A percentile compares a stretch with the other conserved stretches of the same genome.
phyloP scores from a whole-genome alignment of 208 protist genomes.

The Sergeia podlipaevii region DNA sequence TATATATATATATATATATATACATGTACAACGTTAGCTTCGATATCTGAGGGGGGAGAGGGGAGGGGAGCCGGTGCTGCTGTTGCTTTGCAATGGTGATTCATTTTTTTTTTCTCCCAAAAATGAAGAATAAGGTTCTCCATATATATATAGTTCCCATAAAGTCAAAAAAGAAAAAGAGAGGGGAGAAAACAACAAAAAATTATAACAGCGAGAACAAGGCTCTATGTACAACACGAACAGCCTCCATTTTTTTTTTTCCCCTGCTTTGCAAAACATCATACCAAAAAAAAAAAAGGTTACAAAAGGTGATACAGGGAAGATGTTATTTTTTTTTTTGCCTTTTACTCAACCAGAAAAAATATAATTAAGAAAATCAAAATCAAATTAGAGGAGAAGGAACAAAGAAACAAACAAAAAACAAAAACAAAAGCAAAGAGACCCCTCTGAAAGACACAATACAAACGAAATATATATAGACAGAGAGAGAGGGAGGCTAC shows the following conservation, averaged over 20 bases:
- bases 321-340: too few relatives aligned
- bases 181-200: constrained; percentile 1
- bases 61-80: neutral
- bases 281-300: constrained; percentile 1
- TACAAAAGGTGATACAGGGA: neutral
- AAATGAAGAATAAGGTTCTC: neutral
- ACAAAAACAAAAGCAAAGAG: neutral
- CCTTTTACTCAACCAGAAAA: constrained; percentile 10
- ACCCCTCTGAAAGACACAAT: too few relatives aligned
- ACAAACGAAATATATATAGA: too few relatives aligned
- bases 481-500: too few relatives aligned
- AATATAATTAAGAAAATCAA: neutral
- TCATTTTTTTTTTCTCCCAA: too few relatives aligned
- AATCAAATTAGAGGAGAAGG: neutral
- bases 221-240: too few relatives aligned
- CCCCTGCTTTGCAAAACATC: too few relatives aligned
- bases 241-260: too few relatives aligned
- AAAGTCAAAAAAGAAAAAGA: constrained; percentile 1
- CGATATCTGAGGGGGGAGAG: constrained; percentile 8
- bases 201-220: constrained; percentile 1
- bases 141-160: neutral
- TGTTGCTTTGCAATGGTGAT: neutral
- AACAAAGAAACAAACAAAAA: constrained; percentile 2
- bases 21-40: constrained; percentile 4
- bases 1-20: constrained; percentile 16